A percentile compares a stretch with the other conserved stretches of the same genome.
These are phyloP conservation scores for Ashbya aceris DNA, from an alignment of 1,139 yeast genomes.

Conservation along the genomic window DNA sequence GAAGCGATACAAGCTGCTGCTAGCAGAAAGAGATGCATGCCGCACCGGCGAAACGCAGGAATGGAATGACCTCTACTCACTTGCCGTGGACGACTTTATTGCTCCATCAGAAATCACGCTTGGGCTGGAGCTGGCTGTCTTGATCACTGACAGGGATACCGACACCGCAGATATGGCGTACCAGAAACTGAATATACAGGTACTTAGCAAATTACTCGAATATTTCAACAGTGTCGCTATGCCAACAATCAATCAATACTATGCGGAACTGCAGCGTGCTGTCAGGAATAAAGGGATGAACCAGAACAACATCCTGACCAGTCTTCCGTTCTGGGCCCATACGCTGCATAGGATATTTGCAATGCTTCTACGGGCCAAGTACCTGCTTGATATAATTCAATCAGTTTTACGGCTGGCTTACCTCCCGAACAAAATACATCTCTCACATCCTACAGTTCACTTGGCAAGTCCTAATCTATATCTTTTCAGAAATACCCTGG, in stretches of 20 bases:
- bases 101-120: slow-evolving; percentile 30
- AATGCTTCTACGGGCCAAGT: slow-evolving; percentile 16
- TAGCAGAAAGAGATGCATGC: slow-evolving; percentile 31
- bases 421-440: slow-evolving; percentile 18
- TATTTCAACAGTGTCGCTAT: slow-evolving; percentile 17
- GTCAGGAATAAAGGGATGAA: slow-evolving; percentile 9
- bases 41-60: slow-evolving; percentile 26
- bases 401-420: slow-evolving; percentile 21
- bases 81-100: slow-evolving; percentile 29
- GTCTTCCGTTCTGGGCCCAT: slow-evolving; percentile 32
- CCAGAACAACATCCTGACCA: slow-evolving; percentile 6
- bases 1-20: slow-evolving; percentile 38
- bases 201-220: slow-evolving; percentile 18
- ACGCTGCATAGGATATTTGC: slow-evolving; percentile 44
- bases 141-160: slow-evolving; percentile 19
- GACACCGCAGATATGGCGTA: slow-evolving; percentile 24
- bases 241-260: slow-evolving; percentile 18
- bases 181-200: slow-evolving; percentile 23
- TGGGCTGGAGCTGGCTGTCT: slow-evolving; percentile 28
- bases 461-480: slow-evolving; percentile 19
- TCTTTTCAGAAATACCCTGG: slow-evolving; percentile 18
- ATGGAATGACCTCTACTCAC: slow-evolving; percentile 23
- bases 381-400: slow-evolving; percentile 14
- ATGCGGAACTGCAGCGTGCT: slow-evolving; percentile 18
- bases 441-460: slow-evolving; percentile 15